phyloP scores from a whole-genome alignment of 225 moss, liverwort and hornwort species.

The Bryoerythrophyllum caledonicum region DNA sequence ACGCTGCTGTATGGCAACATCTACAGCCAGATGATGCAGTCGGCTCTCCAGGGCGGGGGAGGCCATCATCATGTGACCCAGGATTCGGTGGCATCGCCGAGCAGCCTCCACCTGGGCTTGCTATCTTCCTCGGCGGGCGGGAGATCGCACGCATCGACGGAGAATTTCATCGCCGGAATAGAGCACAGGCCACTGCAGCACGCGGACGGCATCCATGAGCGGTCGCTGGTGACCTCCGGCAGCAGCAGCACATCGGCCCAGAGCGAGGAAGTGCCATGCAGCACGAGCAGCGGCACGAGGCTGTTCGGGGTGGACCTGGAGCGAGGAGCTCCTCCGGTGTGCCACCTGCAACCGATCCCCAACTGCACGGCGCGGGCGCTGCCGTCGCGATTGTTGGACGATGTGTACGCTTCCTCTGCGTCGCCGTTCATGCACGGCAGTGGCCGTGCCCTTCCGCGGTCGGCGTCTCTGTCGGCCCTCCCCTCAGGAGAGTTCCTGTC shows the following conservation, averaged over 20 bases:
- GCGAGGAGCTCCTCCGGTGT: conserved; percentile 43
- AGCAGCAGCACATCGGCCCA: conserved; percentile 52
- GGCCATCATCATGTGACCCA: background rate
- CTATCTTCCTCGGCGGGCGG: conserved; percentile 30
- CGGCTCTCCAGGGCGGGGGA: conserved; percentile 19
- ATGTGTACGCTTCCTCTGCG: conserved; percentile 36
- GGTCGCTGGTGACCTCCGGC: conserved; percentile 37
- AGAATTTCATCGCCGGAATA: conserved; percentile 49
- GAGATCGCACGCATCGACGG: conserved; percentile 40
- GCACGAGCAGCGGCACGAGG: conserved; percentile 62
- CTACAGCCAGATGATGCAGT: conserved; percentile 56
- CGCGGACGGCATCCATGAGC: conserved; percentile 31
- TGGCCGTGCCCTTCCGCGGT: conserved; percentile 26
- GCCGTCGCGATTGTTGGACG: conserved; percentile 49
- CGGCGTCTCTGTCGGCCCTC: conserved; percentile 37
- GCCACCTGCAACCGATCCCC: conserved; percentile 39
- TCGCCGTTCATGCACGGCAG: conserved; percentile 20
- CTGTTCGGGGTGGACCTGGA: conserved; percentile 93
- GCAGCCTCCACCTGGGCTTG: conserved; percentile 32
- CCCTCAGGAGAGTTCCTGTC: conserved; percentile 42
- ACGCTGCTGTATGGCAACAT: conserved; percentile 42
- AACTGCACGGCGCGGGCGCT: conserved; percentile 45
- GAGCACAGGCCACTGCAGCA: conserved; percentile 39
- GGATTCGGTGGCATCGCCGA: conserved; percentile 2
- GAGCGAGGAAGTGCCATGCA: conserved; percentile 55